A percentile compares a stretch with the other conserved stretches of the same genome.
Conservation (phyloP, 345 rosid species). For the Aegle marmelos region DNA sequence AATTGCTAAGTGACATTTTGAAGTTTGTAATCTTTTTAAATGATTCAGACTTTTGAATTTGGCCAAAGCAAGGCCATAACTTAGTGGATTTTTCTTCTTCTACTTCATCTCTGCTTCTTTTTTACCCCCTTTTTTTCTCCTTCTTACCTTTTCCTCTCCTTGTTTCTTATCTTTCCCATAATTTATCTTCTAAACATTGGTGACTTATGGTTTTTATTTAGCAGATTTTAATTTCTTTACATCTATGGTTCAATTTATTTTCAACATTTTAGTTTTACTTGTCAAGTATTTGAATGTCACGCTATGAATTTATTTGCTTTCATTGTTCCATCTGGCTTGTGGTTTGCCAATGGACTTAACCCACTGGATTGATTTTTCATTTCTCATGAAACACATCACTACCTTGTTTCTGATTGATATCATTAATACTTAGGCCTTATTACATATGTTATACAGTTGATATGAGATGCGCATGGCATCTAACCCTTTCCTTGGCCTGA, state of each 20-base stretch:
- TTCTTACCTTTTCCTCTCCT: not conserved
- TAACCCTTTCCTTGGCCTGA: not conserved
- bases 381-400: not conserved
- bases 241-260: not conserved
- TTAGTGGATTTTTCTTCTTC: slow-evolving; percentile 7
- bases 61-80: slow-evolving; percentile 9
- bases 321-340: not conserved
- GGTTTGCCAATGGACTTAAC: not conserved
- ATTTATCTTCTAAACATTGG: slow-evolving; percentile 5
- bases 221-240: slow-evolving; percentile 3
- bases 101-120: slow-evolving; percentile 2
- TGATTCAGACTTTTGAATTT: slow-evolving; percentile 12
- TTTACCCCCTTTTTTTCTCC: not conserved
- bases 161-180: not conserved
- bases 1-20: slow-evolving; percentile 14
- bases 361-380: not conserved
- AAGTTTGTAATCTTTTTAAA: slow-evolving; percentile 19
- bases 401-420: not conserved
- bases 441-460: not conserved
- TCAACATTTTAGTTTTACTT: not conserved
- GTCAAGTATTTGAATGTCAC: not conserved
- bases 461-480: not conserved
- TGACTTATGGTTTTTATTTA: not conserved
- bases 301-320: not conserved
- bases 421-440: not conserved